Base-by-base conservation (phyloP, 1,284 basidiomycete genomes). In the Mycena sp. region DNA sequence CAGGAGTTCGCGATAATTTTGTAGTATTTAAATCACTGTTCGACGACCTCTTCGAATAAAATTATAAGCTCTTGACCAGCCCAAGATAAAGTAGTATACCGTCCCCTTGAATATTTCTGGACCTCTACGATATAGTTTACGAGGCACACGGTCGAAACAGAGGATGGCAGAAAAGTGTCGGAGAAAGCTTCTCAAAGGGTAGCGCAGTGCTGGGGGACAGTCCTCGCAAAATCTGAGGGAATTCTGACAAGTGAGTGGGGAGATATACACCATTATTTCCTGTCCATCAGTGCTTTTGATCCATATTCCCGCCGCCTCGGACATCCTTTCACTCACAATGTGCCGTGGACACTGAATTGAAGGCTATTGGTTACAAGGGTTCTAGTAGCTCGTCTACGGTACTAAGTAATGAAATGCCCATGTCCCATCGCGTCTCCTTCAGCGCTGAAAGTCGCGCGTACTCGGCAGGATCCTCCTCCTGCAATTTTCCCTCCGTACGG, bases 1-100 rank as follows among this genome's bases (percentile, higher is more conserved):
- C 28, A 48, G 28, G 28, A 30, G 45, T 48, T 48, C 45, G 45
- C 45, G 45, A 48, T 48, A 48, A 48, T 37, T 37, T 30, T n/a
- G 10, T 30, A 19, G 28, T 30, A 4, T 48, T 48, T 48, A 48
- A 48, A 30, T 30, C 16, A 9, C n/a, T 23, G 10, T 16, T 44
- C 41, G 7, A 23, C 16, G 14, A 23, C 11, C 41, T 44, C 16
- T 44, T 16, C 10, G 30, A 48, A 6, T 16, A 30, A 48, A 30
- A 29, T 30, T 30, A 10, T 29, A 29, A 14, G 3, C 45, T 25
- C 21, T 30, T 11, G 19, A 4, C n/a, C 11, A 37, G 32, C 32
- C 32, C 32, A 37, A 37, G 16, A 16, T 10, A 9, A 16, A 16
- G 32, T 44, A 23, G 19, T 16, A 3, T 23, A 6, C 41, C 25